phyloP scores from a whole-genome alignment of 805 yeast genomes.

The Teunomyces aglyptinius region DNA sequence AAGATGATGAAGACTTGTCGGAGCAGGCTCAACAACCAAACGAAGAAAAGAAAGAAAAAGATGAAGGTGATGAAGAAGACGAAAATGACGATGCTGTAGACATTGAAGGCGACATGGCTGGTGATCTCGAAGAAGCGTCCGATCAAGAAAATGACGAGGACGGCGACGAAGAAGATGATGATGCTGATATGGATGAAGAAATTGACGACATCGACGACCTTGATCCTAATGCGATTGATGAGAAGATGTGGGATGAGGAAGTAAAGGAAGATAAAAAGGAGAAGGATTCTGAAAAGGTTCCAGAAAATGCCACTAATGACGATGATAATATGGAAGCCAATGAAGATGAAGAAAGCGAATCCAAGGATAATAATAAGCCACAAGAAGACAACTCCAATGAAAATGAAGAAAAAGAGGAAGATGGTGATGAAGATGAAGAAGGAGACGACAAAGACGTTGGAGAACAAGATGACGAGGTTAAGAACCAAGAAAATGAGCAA shows the following conservation, averaged over 20 bases:
- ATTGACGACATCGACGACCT: constrained; percentile 84
- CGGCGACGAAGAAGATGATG: constrained; percentile 43
- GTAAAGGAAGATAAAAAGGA: constrained; percentile 74
- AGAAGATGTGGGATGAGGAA: constrained; percentile 97
- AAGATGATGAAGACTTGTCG: constrained; percentile 84
- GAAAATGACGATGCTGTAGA: constrained; percentile 85
- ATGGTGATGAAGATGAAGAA: constrained; percentile 47
- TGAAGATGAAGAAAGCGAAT: constrained; percentile 44
- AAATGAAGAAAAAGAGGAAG: constrained; percentile 45
- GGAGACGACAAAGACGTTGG: constrained; percentile 73
- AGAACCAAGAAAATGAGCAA: constrained; percentile 64
- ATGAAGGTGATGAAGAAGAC: constrained; percentile 58
- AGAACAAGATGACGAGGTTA: constrained; percentile 77
- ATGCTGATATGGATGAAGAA: constrained; percentile 77
- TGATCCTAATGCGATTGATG: constrained; percentile 94
- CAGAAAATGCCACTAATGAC: constrained; percentile 52
- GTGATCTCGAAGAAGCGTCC: constrained; percentile 77
- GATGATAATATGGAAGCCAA: constrained; percentile 50
- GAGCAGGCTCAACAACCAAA: constrained; percentile 76
- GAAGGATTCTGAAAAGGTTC: constrained; percentile 72
- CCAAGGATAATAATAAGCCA: constrained; percentile 39
- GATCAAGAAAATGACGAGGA: constrained; percentile 58
- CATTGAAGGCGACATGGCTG: constrained; percentile 97
- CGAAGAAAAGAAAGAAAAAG: constrained; percentile 61
- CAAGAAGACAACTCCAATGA: constrained; percentile 38